Percentiles rank a stretch among this genome's conserved stretches.
These are phyloP conservation scores for Lepiota subincarnata DNA, from an alignment of 768 basidiomycete genomes.

Conservation along the genomic window DNA sequence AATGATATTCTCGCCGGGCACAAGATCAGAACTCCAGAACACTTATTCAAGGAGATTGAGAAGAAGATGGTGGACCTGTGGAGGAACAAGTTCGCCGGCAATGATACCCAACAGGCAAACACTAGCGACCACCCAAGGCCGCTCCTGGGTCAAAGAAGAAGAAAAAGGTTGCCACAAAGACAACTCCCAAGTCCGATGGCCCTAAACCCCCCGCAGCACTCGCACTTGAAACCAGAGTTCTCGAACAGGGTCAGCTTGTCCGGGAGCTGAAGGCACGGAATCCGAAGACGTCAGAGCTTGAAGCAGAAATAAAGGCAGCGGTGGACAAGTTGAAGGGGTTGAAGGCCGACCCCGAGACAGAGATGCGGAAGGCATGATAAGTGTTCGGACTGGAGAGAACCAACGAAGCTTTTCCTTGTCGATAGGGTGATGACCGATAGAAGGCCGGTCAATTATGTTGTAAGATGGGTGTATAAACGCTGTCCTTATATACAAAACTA, in stretches of 20 bases:
- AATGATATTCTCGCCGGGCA: slow-evolving; percentile 89
- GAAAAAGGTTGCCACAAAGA: slow-evolving; percentile 48
- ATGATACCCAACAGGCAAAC: slow-evolving; percentile 34
- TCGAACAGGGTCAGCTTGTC: slow-evolving; percentile 72
- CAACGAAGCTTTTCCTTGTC: not conserved
- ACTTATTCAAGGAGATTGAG: slow-evolving; percentile 93
- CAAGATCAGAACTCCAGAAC: slow-evolving; percentile 76
- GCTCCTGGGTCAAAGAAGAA: slow-evolving; percentile 49
- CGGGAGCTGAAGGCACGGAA: slow-evolving; percentile 63
- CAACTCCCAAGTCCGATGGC: slow-evolving; percentile 37
- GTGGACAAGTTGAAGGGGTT: slow-evolving; percentile 63
- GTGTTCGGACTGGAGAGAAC: not conserved
- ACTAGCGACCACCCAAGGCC: slow-evolving; percentile 38
- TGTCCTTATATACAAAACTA: no score
- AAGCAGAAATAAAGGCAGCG: slow-evolving; percentile 54
- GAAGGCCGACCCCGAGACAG: slow-evolving; percentile 50
- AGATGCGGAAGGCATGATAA: slow-evolving; percentile 1
- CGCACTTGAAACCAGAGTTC: slow-evolving; percentile 69
- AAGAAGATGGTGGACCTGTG: slow-evolving; percentile 84
- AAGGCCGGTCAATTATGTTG: no score
- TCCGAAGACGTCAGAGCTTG: slow-evolving; percentile 56
- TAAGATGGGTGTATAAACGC: no score
- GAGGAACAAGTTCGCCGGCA: slow-evolving; percentile 76
- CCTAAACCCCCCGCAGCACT: slow-evolving; percentile 72
- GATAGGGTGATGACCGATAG: no score